phyloP scores from a whole-genome alignment of 345 rosid genomes.

The Ceriops decandra region DNA sequence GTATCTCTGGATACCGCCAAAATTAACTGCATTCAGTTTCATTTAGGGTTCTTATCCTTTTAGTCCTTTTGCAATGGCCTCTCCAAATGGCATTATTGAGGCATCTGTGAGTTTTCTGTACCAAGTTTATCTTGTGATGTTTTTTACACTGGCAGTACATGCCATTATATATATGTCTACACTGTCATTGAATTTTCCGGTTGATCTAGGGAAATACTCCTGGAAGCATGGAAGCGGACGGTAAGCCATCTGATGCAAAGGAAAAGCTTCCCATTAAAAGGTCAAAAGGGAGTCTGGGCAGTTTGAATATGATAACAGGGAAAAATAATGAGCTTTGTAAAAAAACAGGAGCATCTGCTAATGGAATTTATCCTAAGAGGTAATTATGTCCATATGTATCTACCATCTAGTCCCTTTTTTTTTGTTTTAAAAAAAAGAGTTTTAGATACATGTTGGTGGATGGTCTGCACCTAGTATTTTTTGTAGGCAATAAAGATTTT shows the following conservation, averaged over 20 bases:
- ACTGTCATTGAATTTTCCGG: slow-evolving; percentile 12
- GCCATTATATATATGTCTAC: slow-evolving; percentile 8
- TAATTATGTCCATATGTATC: slow-evolving; percentile 14
- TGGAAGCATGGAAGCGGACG: slow-evolving; percentile 63
- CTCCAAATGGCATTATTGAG: slow-evolving; percentile 88
- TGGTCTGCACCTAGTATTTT: neutral
- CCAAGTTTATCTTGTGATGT: slow-evolving; percentile 10
- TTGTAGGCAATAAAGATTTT: neutral
- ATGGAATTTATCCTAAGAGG: slow-evolving; percentile 90
- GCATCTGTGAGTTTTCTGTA: slow-evolving; percentile 53
- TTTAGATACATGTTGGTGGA: neutral
- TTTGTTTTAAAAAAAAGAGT: neutral
- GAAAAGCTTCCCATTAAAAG: slow-evolving; percentile 97
- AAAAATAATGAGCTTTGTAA: slow-evolving; percentile 67
- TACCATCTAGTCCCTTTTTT: neutral
- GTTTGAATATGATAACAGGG: slow-evolving; percentile 86
- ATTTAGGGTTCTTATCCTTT: slow-evolving; percentile 90
- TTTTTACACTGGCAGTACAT: neutral
- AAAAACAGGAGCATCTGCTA: slow-evolving; percentile 70
- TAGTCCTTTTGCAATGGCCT: slow-evolving; percentile 91
- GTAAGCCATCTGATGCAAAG: slow-evolving; percentile 74
- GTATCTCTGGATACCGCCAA: neutral
- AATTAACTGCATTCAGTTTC: slow-evolving; percentile 18
- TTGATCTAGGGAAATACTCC: slow-evolving; percentile 72
- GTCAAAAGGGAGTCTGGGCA: slow-evolving; percentile 97